Conservation (phyloP, 148 eudicot species). For the Euryodendron excelsum region DNA sequence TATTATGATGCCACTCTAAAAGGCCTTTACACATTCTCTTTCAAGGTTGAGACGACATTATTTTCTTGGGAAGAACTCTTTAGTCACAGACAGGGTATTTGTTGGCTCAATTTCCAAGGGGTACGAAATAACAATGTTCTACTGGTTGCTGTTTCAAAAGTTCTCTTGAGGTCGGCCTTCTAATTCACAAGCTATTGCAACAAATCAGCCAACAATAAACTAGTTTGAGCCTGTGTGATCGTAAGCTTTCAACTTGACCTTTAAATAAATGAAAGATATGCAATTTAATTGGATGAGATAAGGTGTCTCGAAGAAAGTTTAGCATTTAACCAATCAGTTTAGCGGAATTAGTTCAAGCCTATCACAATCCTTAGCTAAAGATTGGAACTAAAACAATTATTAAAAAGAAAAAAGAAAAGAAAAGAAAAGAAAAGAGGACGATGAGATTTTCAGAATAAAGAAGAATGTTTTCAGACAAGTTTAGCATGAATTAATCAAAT, state of each 20-base stretch:
- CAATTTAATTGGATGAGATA: neutral
- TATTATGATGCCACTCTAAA: neutral
- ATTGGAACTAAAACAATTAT: no score
- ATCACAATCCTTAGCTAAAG: no score
- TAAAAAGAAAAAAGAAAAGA: no score
- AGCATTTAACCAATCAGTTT: no score
- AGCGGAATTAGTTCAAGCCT: no score
- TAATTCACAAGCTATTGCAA: neutral
- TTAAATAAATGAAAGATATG: neutral
- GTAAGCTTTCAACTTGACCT: neutral
- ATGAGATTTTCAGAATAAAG: no score
- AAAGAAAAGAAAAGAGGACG: neutral
- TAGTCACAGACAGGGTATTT: neutral
- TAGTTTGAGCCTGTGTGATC: neutral
- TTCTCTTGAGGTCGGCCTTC: neutral
- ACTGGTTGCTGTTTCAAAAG: neutral
- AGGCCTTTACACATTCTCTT: no score
- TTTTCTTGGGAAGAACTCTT: neutral
- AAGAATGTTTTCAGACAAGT: no score
- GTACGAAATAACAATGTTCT: neutral
- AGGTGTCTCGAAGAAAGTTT: neutral
- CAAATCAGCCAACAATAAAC: neutral
- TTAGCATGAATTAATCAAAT: no score
- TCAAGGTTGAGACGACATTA: neutral
- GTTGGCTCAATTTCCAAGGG: neutral